Conservation (phyloP, 345 rosid genomes). For the Salix viminalis region DNA sequence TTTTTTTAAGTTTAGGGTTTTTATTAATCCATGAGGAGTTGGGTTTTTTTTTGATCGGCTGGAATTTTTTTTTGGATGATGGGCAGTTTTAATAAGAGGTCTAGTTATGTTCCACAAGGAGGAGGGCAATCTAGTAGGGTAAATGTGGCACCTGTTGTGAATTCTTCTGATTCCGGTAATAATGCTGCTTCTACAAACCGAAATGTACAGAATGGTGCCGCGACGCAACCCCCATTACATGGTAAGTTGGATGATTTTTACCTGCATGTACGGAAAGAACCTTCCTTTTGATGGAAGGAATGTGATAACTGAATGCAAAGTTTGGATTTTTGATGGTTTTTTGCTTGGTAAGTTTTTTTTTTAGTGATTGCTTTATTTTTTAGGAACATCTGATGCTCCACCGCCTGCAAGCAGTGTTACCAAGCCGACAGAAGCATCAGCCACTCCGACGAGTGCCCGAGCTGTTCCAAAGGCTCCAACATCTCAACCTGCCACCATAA, state of each 20-base stretch:
- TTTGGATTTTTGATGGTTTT: background rate
- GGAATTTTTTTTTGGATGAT: background rate
- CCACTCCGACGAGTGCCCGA: slow-evolving; percentile 39
- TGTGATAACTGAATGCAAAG: background rate
- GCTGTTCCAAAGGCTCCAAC: slow-evolving; percentile 78
- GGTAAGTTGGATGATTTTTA: slow-evolving; percentile 37
- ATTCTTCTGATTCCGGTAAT: slow-evolving; percentile 36
- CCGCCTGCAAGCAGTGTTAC: slow-evolving; percentile 31
- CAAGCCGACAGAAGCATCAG: slow-evolving; percentile 41
- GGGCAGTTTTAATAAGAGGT: slow-evolving; percentile 57
- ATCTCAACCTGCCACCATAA: slow-evolving; percentile 65
- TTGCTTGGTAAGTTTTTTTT: background rate
- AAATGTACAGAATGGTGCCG: slow-evolving; percentile 53
- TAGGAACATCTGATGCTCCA: slow-evolving; percentile 45
- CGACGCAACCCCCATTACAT: slow-evolving; percentile 44
- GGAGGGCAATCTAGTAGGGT: slow-evolving; percentile 62
- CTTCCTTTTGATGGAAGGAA: background rate
- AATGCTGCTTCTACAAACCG: slow-evolving; percentile 28
- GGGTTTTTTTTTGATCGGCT: background rate
- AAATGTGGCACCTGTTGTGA: slow-evolving; percentile 36
- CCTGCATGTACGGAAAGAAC: background rate
- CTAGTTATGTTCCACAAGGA: slow-evolving; percentile 58
- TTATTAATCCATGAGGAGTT: background rate
- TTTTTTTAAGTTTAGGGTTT: background rate
- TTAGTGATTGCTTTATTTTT: background rate